phyloP scores from a whole-genome alignment of 1,284 basidiomycete genomes.

The Naganishia liquefaciens region DNA sequence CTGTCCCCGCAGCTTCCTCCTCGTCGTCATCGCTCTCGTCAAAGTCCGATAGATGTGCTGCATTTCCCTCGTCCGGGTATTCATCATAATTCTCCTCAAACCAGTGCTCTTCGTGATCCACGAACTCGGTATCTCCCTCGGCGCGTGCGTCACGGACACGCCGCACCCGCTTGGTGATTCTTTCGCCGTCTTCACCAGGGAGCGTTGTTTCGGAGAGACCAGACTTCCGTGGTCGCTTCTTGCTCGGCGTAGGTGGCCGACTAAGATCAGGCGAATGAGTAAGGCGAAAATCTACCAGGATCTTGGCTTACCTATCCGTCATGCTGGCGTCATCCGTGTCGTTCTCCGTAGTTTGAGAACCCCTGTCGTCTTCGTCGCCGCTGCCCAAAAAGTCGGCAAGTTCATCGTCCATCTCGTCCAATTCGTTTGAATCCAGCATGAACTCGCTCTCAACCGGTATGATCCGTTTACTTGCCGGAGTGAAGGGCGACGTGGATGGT shows the following conservation, averaged over 20 bases:
- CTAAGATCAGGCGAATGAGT: conserved; percentile 4
- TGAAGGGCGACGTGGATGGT: not conserved
- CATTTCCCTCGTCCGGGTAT: conserved; percentile 33
- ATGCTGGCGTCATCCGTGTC: conserved; percentile 24
- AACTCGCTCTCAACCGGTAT: conserved; percentile 12
- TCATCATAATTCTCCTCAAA: conserved; percentile 34
- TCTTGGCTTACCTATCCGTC: conserved; percentile 7
- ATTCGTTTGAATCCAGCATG: conserved; percentile 14
- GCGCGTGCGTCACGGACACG: conserved; percentile 14
- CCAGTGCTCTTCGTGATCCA: conserved; percentile 30
- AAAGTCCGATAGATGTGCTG: conserved; percentile 16
- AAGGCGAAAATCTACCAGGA: not conserved
- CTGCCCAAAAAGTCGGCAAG: conserved; percentile 29
- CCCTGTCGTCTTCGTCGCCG: conserved; percentile 28
- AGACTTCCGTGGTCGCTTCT: conserved; percentile 27
- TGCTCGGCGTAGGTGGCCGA: conserved; percentile 21
- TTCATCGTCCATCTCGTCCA: conserved; percentile 31
- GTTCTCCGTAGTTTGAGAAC: conserved; percentile 15
- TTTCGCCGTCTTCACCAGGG: conserved; percentile 9
- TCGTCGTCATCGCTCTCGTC: conserved; percentile 18
- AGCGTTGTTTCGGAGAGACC: conserved; percentile 7
- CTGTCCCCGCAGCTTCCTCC: conserved; percentile 19
- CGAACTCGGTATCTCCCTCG: conserved; percentile 31
- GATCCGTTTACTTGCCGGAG: conserved; percentile 7
- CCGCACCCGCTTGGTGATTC: conserved; percentile 15